Conservation (phyloP, 164 flowering plant species). For the Berberis vulgaris region DNA sequence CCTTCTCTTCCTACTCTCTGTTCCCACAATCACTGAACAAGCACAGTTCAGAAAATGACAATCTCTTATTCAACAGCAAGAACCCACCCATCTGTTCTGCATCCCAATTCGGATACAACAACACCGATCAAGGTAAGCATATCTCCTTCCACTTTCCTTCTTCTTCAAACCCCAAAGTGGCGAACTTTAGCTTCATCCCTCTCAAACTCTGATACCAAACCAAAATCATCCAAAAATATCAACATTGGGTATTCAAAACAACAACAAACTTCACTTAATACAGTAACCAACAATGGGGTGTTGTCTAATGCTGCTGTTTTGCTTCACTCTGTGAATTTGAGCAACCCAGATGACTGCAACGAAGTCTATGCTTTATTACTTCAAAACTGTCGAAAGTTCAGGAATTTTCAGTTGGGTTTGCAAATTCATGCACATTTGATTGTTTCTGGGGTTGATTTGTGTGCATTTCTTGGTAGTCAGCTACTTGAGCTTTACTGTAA, state of each 20-base stretch:
- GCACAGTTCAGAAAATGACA: too few relatives aligned
- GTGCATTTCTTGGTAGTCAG: conserved; percentile 20
- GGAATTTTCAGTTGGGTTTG: conserved; percentile 16
- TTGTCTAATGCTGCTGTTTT: conserved; percentile 5
- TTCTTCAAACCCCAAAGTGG: too few relatives aligned
- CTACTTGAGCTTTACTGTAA: conserved; percentile 21
- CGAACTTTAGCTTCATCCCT: too few relatives aligned
- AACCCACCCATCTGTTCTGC: too few relatives aligned
- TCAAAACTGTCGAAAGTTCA: conserved; percentile 18
- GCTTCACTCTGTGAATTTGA: conserved; percentile 13
- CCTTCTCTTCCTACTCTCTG: too few relatives aligned
- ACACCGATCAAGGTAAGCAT: too few relatives aligned
- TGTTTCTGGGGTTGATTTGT: conserved; percentile 21
- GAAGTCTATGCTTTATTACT: conserved; percentile 18
- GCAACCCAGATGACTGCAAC: conserved; percentile 13
- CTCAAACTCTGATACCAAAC: too few relatives aligned
- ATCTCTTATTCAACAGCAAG: too few relatives aligned
- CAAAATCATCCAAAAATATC: too few relatives aligned
- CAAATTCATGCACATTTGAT: conserved; percentile 29
- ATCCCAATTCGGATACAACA: too few relatives aligned
- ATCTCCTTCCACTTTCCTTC: too few relatives aligned
- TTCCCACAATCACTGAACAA: too few relatives aligned
- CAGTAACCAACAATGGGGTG: conserved; percentile 5
- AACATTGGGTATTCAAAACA: neutral
- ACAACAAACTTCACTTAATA: neutral